Conservation (phyloP, 129 eudicot genomes). For the Smallanthus sonchifolius region DNA sequence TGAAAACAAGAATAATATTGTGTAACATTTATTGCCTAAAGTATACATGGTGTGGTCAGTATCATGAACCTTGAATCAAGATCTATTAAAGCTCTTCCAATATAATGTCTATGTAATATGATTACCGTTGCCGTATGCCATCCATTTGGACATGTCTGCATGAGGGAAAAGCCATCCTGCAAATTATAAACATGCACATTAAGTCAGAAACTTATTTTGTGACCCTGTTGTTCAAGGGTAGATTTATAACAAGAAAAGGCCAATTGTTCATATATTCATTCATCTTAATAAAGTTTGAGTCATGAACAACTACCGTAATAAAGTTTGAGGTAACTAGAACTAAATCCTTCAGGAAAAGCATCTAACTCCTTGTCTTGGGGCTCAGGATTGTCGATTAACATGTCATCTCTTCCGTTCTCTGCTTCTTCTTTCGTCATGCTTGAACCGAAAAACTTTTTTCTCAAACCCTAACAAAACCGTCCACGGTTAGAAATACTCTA, state of each 20-base stretch:
- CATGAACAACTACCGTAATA: background rate
- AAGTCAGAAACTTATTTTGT: slow-evolving; percentile 3
- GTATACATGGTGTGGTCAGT: background rate
- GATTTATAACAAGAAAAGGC: background rate
- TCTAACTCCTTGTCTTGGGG: slow-evolving; percentile 12
- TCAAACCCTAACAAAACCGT: slow-evolving; percentile 19
- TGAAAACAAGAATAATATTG: background rate
- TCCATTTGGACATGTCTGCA: slow-evolving; percentile 86
- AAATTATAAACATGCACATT: slow-evolving; percentile 4
- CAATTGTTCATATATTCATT: background rate
- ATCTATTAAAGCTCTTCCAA: background rate
- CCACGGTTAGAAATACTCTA: background rate
- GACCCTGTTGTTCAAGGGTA: background rate
- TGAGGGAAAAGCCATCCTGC: slow-evolving; percentile 91
- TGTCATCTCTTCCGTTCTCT: slow-evolving; percentile 51
- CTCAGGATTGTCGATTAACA: slow-evolving; percentile 49
- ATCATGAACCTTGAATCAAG: background rate
- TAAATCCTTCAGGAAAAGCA: background rate
- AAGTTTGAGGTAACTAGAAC: background rate
- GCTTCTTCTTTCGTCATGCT: slow-evolving; percentile 52
- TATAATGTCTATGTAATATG: background rate
- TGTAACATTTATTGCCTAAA: background rate
- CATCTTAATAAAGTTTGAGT: background rate
- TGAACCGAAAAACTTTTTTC: background rate
- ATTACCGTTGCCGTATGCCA: slow-evolving; percentile 94